These are phyloP conservation scores for Rauvolfia tetraphylla DNA, from an alignment of 257 asterid species.

Conservation along the genomic window DNA sequence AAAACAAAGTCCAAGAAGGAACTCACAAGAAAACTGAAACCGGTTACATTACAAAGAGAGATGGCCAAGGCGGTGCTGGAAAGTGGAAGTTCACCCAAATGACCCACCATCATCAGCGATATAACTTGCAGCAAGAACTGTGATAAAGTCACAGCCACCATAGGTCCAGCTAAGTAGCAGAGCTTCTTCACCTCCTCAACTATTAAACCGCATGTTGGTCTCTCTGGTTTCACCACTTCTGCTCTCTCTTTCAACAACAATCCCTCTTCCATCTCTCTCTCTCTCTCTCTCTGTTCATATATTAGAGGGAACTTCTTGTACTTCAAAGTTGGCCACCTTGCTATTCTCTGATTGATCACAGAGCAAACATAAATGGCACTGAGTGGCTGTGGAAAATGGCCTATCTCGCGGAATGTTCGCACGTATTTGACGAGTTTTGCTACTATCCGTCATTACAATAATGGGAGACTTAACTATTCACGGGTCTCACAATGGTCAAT, in stretches of 20 bases:
- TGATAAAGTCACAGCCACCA: slow-evolving; percentile 69
- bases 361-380: too few relatives aligned
- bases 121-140: slow-evolving; percentile 42
- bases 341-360: background rate
- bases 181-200: slow-evolving; percentile 51
- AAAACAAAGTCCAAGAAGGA: too few relatives aligned
- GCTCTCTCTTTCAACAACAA: slow-evolving; percentile 34
- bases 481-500: too few relatives aligned
- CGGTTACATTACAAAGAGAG: slow-evolving; percentile 69
- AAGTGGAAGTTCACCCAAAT: slow-evolving; percentile 68
- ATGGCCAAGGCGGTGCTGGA: slow-evolving; percentile 74
- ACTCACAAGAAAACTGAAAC: slow-evolving; percentile 67
- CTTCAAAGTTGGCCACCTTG: background rate
- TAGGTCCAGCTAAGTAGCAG: slow-evolving; percentile 70
- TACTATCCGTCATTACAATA: too few relatives aligned
- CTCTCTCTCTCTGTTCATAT: slow-evolving; percentile 44
- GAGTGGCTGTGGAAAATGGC: background rate
- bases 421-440: too few relatives aligned
- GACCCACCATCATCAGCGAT: slow-evolving; percentile 78
- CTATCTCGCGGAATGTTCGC: too few relatives aligned
- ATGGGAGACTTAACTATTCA: too few relatives aligned
- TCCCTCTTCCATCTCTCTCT: slow-evolving; percentile 48
- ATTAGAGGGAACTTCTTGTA: background rate
- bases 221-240: background rate
- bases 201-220: slow-evolving; percentile 35